Evolutionary conservation across 2,329 filamentous ascomycete species (phyloP).

Genomic region (Paecilomyces variotii): DNA sequence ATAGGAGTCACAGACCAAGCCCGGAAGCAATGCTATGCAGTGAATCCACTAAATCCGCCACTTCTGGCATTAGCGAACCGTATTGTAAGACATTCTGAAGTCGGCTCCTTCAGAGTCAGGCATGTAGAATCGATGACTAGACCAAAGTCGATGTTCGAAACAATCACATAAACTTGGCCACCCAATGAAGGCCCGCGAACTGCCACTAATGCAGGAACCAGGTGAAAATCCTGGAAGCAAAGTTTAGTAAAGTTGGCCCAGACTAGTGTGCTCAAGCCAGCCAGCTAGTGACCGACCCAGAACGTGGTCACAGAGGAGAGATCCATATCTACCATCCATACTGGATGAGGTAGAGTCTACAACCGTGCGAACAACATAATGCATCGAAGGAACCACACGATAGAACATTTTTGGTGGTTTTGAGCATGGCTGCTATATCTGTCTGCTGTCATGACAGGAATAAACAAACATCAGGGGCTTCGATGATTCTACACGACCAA

Average conservation of each 20-base stretch:
- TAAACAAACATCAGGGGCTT: not conserved
- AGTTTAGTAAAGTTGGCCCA: not conserved
- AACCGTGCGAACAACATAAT: not conserved
- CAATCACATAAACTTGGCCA: not conserved
- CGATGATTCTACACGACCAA: not conserved
- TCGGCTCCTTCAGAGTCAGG: slow-evolving; percentile 1
- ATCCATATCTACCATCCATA: not conserved
- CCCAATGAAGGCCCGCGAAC: not conserved
- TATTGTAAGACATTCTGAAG: slow-evolving; percentile 12
- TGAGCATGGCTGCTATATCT: not conserved
- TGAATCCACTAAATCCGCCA: not conserved
- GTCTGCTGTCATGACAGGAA: not conserved
- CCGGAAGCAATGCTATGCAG: not conserved
- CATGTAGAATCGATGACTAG: not conserved
- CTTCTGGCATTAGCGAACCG: not conserved
- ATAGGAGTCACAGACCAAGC: not conserved
- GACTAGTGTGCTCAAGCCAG: not conserved
- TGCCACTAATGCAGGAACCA: slow-evolving; percentile 16
- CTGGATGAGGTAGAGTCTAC: not conserved
- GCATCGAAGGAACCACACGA: not conserved
- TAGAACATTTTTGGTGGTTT: not conserved
- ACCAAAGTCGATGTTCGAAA: not conserved
- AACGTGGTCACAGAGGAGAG: not conserved
- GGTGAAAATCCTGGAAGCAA: slow-evolving; percentile 4
- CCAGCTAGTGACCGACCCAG: not conserved